phyloP scores from a whole-genome alignment of 371 early-diverging fungal species.

The Batkoa obscura region DNA sequence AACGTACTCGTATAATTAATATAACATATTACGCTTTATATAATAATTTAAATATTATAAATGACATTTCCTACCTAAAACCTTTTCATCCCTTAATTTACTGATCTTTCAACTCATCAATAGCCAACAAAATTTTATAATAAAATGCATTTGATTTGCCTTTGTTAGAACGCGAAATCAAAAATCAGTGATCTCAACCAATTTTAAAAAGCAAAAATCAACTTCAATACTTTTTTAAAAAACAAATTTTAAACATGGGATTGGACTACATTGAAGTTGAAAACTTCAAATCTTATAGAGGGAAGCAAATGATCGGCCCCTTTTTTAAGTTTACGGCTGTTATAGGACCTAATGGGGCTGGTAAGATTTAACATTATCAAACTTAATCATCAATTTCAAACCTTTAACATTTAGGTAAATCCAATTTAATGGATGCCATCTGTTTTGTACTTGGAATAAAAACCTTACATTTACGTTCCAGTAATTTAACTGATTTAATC shows the following conservation, averaged over 20 bases:
- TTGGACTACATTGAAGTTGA: conserved; percentile 83
- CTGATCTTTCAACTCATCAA: too few species aligned
- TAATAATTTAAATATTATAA: too few species aligned
- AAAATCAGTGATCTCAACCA: too few species aligned
- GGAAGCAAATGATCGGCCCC: conserved; percentile 82
- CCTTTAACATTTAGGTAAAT: conserved; percentile 49
- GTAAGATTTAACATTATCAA: conserved; percentile 16
- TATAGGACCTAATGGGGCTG: conserved; percentile 98
- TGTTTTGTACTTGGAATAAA: conserved; percentile 93
- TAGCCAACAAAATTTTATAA: too few species aligned
- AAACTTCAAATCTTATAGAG: conserved; percentile 98
- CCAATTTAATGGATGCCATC: conserved; percentile 98
- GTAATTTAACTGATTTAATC: conserved; percentile 74
- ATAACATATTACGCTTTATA: too few species aligned
- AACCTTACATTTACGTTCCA: conserved; percentile 68
- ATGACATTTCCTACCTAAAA: too few species aligned
- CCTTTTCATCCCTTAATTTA: too few species aligned
- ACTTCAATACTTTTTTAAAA: background rate
- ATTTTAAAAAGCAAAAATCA: too few species aligned
- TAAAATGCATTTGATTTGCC: too few species aligned
- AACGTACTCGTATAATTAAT: too few species aligned
- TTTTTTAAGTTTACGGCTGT: conserved; percentile 94
- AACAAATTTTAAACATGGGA: conserved; percentile 31
- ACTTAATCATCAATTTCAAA: background rate
- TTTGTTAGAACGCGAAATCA: too few species aligned